Conservation (phyloP, 139 green algal species). For the Diplosphaera chodatii region DNA sequence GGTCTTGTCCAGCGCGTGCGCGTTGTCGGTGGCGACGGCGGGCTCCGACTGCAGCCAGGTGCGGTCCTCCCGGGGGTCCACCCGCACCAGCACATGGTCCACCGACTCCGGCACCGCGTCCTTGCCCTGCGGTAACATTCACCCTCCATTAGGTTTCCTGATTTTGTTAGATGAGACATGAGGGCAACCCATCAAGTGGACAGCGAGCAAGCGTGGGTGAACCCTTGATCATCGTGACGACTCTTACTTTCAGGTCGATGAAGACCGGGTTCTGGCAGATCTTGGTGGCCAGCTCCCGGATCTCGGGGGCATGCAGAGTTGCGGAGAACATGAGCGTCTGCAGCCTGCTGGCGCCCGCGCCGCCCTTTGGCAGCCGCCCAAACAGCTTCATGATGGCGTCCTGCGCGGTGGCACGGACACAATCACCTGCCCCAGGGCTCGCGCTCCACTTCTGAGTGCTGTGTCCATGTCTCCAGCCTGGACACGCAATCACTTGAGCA, state of each 20-base stretch:
- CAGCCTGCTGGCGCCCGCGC: constrained; percentile 41
- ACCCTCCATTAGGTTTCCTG: no score
- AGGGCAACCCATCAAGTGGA: no score
- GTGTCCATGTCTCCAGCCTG: no score
- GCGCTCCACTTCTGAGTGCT: no score
- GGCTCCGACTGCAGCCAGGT: constrained; percentile 61
- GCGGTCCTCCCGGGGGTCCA: constrained; percentile 56
- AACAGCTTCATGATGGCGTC: constrained; percentile 63
- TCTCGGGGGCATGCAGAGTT: constrained; percentile 72
- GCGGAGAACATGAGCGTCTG: constrained; percentile 81
- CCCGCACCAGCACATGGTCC: constrained; percentile 57
- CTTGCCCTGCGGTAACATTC: constrained; percentile 38
- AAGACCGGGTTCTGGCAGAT: constrained; percentile 70
- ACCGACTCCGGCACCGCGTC: constrained; percentile 74
- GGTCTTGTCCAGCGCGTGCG: constrained; percentile 46
- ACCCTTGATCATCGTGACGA: no score
- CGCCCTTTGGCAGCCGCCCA: constrained; percentile 51
- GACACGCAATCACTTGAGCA: no score
- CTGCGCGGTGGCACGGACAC: neutral
- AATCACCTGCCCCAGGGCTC: no score
- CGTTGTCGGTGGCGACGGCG: constrained; percentile 54
- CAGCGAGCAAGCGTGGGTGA: no score
- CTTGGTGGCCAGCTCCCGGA: constrained; percentile 40
- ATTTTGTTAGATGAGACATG: no score
- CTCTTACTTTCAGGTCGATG: constrained; percentile 68